Evolutionary conservation across 176 grass and related monocot genomes (phyloP).

Genomic region (Thalia dealbata): DNA sequence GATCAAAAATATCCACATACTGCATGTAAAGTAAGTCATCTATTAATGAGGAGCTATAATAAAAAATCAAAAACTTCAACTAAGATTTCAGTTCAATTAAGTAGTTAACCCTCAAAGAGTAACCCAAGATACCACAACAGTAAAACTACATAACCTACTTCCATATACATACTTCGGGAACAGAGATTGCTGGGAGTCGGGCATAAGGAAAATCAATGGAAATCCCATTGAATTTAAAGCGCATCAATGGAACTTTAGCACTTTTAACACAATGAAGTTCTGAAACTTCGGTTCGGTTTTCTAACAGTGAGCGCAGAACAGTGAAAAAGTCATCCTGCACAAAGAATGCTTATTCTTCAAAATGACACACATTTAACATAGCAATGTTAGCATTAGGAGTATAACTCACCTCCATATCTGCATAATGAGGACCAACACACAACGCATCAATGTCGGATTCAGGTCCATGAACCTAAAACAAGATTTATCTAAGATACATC

Average conservation of each 20-base stretch:
- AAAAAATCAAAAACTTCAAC: background rate
- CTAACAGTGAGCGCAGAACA: constrained; percentile 42
- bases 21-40: constrained; percentile 19
- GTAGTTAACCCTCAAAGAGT: background rate
- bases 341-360: background rate
- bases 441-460: constrained; percentile 67
- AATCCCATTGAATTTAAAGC: constrained; percentile 43
- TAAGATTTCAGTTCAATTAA: background rate
- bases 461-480: constrained; percentile 47
- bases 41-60: constrained; percentile 3
- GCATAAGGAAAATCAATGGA: constrained; percentile 57
- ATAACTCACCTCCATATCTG: constrained; percentile 46
- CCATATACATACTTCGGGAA: constrained; percentile 35
- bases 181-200: constrained; percentile 37
- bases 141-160: background rate
- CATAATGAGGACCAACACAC: constrained; percentile 50
- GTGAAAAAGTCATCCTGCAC: constrained; percentile 50
- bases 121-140: background rate
- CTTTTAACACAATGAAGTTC: constrained; percentile 41
- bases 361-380: background rate
- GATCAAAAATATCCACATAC: constrained; percentile 38
- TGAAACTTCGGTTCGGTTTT: constrained; percentile 39
- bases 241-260: constrained; percentile 65
- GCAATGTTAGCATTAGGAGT: constrained; percentile 5
- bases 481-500: background rate